These are phyloP conservation scores for Entomortierella lignicola DNA, from an alignment of 192 early-diverging fungal species.

Conservation along the genomic window DNA sequence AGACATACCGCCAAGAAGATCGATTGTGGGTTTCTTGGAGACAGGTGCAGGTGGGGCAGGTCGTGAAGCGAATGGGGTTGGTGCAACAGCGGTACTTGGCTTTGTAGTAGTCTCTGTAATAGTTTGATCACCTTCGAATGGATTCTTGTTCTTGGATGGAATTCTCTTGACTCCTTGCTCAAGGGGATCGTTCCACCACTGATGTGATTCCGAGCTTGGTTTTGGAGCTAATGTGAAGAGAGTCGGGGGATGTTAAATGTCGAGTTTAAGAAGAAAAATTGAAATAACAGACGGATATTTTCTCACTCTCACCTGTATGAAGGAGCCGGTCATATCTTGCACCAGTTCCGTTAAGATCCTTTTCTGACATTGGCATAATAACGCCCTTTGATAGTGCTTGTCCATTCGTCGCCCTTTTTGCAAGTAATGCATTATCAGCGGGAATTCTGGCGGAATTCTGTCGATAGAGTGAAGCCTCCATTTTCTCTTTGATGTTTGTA, in stretches of 20 bases:
- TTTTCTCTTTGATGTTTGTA: constrained; percentile 54
- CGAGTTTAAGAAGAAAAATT: too few relatives aligned
- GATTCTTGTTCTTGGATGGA: constrained; percentile 44
- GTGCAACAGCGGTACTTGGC: background rate
- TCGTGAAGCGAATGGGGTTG: background rate
- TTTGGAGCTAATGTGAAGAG: constrained; percentile 62
- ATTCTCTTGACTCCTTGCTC: constrained; percentile 13
- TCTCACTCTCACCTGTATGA: too few relatives aligned
- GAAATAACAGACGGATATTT: too few relatives aligned
- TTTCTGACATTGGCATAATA: background rate
- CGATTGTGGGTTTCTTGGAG: constrained; percentile 15
- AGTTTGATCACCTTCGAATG: constrained; percentile 35
- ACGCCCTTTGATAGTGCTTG: background rate
- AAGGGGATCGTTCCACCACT: constrained; percentile 67
- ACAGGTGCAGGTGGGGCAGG: constrained; percentile 9
- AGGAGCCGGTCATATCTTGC: background rate
- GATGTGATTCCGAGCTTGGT: constrained; percentile 62
- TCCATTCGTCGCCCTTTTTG: background rate
- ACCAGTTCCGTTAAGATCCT: background rate
- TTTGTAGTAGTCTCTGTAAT: constrained; percentile 5
- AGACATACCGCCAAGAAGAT: constrained; percentile 39
- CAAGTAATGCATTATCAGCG: background rate
- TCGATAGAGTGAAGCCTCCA: constrained; percentile 64
- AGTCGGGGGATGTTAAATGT: too few relatives aligned
- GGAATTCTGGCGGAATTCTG: constrained; percentile 40